A percentile compares a stretch with the other conserved stretches of the same genome.
phyloP scores from a whole-genome alignment of 2,329 filamentous ascomycete genomes.

The Phaeosphaeria sp. region DNA sequence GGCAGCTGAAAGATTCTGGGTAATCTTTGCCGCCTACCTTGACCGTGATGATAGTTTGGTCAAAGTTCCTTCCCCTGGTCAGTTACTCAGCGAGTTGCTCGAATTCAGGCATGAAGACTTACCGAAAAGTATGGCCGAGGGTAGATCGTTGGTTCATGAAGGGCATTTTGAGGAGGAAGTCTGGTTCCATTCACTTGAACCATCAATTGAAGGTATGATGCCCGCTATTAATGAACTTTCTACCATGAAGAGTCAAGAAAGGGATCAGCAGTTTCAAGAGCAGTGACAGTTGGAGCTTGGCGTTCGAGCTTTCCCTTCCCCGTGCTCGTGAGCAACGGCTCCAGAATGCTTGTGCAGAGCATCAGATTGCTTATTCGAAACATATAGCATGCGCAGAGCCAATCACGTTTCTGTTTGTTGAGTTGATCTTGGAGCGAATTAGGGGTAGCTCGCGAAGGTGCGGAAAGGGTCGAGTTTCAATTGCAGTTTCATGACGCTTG shows the following conservation, averaged over 20 bases:
- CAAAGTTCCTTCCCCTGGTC: slow-evolving; percentile 39
- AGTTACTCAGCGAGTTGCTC: slow-evolving; percentile 10
- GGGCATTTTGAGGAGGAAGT: slow-evolving; percentile 46
- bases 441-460: slow-evolving; percentile 13
- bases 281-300: slow-evolving; percentile 26
- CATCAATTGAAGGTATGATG: slow-evolving; percentile 5
- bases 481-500: slow-evolving; percentile 25
- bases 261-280: slow-evolving; percentile 23
- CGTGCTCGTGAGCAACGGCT: slow-evolving; percentile 15
- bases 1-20: slow-evolving; percentile 44
- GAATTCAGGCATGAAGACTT: background rate
- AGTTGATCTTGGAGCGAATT: slow-evolving; percentile 12
- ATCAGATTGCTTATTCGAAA: slow-evolving; percentile 24
- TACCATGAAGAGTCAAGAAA: slow-evolving; percentile 5
- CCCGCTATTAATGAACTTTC: slow-evolving; percentile 12
- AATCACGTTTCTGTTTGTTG: slow-evolving; percentile 12
- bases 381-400: slow-evolving; percentile 3
- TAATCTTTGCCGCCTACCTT: slow-evolving; percentile 40
- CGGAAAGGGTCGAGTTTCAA: slow-evolving; percentile 19
- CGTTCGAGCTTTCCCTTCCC: slow-evolving; percentile 24
- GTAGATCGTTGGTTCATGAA: slow-evolving; percentile 40
- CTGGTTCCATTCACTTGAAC: slow-evolving; percentile 37
- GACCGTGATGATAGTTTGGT: slow-evolving; percentile 45
- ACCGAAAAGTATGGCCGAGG: slow-evolving; percentile 46
- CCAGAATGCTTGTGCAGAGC: slow-evolving; percentile 11